phyloP scores from a whole-genome alignment of 345 rosid species.

The Garcia nutans region DNA sequence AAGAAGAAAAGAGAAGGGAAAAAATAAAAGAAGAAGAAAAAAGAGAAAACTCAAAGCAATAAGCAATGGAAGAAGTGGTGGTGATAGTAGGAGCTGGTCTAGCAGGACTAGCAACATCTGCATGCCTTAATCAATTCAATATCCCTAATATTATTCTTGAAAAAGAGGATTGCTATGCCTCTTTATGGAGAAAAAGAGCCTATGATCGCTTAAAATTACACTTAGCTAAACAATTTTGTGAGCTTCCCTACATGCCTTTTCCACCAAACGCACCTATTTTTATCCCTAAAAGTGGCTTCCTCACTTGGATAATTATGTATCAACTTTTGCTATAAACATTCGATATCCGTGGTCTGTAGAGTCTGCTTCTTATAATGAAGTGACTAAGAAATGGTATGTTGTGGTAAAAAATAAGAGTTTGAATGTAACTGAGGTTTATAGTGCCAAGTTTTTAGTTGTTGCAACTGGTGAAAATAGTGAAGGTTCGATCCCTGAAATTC shows the following conservation, averaged over 20 bases:
- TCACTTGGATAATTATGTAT: constrained; percentile 20
- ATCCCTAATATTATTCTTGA: constrained; percentile 20
- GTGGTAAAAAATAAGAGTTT: background rate
- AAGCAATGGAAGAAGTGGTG: constrained; percentile 3
- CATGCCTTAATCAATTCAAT: constrained; percentile 14
- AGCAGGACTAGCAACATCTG: constrained; percentile 24
- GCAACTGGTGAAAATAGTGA: constrained; percentile 29
- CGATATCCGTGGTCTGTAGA: constrained; percentile 12
- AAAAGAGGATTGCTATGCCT: constrained; percentile 24
- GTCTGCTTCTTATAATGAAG: constrained; percentile 5
- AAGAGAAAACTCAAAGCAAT: background rate
- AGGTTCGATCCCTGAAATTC: constrained; percentile 9
- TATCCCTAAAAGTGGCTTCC: constrained; percentile 12
- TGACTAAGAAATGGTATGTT: constrained; percentile 11
- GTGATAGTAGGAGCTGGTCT: constrained; percentile 29
- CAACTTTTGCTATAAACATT: constrained; percentile 12
- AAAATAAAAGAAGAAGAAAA: too few species aligned
- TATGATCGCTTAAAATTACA: constrained; percentile 27
- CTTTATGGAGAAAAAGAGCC: constrained; percentile 23
- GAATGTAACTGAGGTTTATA: background rate
- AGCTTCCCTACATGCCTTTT: constrained; percentile 25
- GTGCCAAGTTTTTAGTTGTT: constrained; percentile 17
- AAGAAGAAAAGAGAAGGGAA: background rate
- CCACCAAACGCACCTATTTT: background rate
- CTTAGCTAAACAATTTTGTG: constrained; percentile 23